Evolutionary conservation across 495 filamentous ascomycete species (phyloP).

Genomic region (Penicillium daleae): DNA sequence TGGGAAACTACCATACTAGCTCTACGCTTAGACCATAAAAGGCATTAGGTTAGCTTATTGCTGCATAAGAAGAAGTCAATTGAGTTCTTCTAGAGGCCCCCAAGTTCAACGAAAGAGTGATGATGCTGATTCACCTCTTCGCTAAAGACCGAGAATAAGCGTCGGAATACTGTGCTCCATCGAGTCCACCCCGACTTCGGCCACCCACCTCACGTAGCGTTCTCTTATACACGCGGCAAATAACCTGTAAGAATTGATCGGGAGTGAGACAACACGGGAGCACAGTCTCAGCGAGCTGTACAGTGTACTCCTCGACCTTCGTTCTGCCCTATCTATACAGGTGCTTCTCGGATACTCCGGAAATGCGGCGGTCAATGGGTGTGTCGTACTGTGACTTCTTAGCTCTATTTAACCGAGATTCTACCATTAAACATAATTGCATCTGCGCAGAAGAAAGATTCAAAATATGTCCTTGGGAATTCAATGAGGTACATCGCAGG

Average conservation of each 20-base stretch:
- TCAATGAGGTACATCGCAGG: neutral
- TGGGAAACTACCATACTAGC: neutral
- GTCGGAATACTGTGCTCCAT: slow-evolving; percentile 11
- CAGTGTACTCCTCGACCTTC: neutral
- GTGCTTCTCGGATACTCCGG: neutral
- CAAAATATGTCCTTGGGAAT: neutral
- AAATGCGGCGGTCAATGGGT: neutral
- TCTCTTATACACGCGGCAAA: neutral
- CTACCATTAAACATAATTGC: neutral
- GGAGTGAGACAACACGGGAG: neutral
- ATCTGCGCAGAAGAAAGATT: neutral
- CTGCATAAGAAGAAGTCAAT: neutral
- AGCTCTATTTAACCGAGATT: no score
- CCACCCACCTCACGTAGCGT: neutral
- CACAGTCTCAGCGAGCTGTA: neutral
- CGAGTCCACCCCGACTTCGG: neutral
- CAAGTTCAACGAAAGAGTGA: neutral
- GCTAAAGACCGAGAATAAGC: neutral
- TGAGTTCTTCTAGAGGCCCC: neutral
- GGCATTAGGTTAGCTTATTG: neutral
- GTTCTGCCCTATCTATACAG: neutral
- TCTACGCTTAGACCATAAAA: neutral
- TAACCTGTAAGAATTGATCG: neutral
- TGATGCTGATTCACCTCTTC: neutral
- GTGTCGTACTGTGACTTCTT: no score